phyloP scores from a whole-genome alignment of 352 stramenopile species.

The Plasmopara viticola region DNA sequence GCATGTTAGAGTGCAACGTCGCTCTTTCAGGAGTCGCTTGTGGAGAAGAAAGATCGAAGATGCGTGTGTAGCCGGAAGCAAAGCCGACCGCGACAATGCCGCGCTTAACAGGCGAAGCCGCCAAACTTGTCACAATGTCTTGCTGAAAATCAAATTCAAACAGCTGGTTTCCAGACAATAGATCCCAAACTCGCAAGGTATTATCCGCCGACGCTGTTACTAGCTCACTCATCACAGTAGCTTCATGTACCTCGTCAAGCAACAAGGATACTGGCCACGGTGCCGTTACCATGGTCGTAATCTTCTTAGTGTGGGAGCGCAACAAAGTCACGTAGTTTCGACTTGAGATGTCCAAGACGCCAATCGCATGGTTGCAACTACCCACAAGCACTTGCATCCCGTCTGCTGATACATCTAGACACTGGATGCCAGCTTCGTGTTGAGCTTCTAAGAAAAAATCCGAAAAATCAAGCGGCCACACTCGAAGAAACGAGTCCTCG shows the following conservation, averaged over 20 bases:
- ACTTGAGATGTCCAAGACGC: slow-evolving; percentile 76
- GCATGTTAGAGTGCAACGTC: slow-evolving; percentile 20
- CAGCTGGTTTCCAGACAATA: slow-evolving; percentile 46
- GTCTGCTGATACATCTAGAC: slow-evolving; percentile 65
- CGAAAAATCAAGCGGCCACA: slow-evolving; percentile 90
- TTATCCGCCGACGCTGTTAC: slow-evolving; percentile 66
- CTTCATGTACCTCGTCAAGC: slow-evolving; percentile 9
- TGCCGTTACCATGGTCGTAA: slow-evolving; percentile 35
- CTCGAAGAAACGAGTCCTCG: slow-evolving; percentile 80
- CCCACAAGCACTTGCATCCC: slow-evolving; percentile 77
- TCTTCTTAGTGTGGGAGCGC: slow-evolving; percentile 56
- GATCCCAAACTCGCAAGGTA: slow-evolving; percentile 83
- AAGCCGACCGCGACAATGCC: slow-evolving; percentile 73
- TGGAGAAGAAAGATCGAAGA: slow-evolving; percentile 65
- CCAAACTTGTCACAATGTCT: slow-evolving; percentile 55
- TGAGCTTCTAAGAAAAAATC: slow-evolving; percentile 90
- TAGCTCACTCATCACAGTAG: slow-evolving; percentile 25
- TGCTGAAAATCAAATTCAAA: slow-evolving; percentile 82
- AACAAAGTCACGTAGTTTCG: slow-evolving; percentile 80
- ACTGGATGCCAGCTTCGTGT: slow-evolving; percentile 64
- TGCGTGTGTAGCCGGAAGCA: slow-evolving; percentile 65
- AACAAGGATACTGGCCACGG: slow-evolving; percentile 22
- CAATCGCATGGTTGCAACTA: slow-evolving; percentile 66
- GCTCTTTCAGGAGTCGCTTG: neutral
- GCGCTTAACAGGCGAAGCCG: slow-evolving; percentile 29